Evolutionary conservation across 768 basidiomycete species (phyloP).

Genomic region (Rhodotorula graminis): DNA sequence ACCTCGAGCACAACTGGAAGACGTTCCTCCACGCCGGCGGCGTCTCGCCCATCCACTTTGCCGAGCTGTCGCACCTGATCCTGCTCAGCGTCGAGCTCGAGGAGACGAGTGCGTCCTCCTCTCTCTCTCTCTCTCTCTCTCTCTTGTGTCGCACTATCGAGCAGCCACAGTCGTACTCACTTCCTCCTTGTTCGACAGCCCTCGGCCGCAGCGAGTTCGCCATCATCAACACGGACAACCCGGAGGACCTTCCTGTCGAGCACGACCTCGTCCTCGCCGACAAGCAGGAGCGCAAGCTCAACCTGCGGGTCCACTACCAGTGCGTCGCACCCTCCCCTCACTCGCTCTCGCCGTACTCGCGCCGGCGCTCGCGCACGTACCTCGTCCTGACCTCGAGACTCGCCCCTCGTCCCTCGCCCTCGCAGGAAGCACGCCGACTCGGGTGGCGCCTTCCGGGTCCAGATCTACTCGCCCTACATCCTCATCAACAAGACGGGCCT

Average conservation of each 20-base stretch:
- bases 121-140: too few species aligned
- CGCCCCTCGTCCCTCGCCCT: too few species aligned
- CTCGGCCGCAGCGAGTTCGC: slow-evolving; percentile 94
- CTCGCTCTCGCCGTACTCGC: neutral
- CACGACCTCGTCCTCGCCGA: slow-evolving; percentile 68
- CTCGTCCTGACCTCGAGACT: too few species aligned
- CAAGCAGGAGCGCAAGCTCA: slow-evolving; percentile 65
- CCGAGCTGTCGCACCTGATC: slow-evolving; percentile 82
- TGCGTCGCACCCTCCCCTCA: slow-evolving; percentile 54
- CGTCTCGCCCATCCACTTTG: slow-evolving; percentile 91
- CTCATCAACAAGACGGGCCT: slow-evolving; percentile 88
- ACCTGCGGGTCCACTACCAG: slow-evolving; percentile 84
- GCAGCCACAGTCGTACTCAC: neutral
- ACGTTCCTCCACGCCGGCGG: slow-evolving; percentile 90
- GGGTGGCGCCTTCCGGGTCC: slow-evolving; percentile 92
- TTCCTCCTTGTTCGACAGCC: slow-evolving; percentile 50
- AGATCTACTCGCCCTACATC: slow-evolving; percentile 85
- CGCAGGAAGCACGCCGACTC: slow-evolving; percentile 72
- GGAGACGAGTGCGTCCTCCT: slow-evolving; percentile 65
- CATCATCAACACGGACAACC: slow-evolving; percentile 89
- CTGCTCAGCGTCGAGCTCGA: slow-evolving; percentile 80
- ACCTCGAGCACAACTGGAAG: slow-evolving; percentile 87
- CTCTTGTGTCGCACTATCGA: too few species aligned
- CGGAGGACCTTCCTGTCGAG: slow-evolving; percentile 83
- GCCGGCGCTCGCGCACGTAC: too few species aligned